phyloP scores from a whole-genome alignment of 169 alveolate genomes.

The Plasmodium gonderi region DNA sequence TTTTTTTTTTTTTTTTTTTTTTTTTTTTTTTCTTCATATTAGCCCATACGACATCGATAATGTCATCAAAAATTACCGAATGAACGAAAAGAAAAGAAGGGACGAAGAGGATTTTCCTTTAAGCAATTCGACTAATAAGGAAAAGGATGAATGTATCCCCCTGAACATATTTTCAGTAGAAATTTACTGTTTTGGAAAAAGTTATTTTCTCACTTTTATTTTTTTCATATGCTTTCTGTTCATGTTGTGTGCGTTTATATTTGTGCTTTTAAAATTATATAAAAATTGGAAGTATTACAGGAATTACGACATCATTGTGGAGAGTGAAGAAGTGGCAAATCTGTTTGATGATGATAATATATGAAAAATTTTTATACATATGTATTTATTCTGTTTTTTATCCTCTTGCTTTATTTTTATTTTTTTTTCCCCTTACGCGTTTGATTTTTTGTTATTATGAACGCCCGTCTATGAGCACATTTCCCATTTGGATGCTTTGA shows the following conservation, averaged over 20 bases:
- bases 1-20: neutral
- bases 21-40: neutral
- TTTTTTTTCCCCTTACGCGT: too few relatives aligned
- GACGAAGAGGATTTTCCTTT: neutral
- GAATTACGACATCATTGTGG: constrained; percentile 28
- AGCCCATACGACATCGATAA: constrained; percentile 29
- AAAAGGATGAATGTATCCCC: neutral
- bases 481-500: too few relatives aligned
- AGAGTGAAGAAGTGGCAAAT: constrained; percentile 7
- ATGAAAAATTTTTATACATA: too few relatives aligned
- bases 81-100: neutral
- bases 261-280: constrained; percentile 25
- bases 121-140: neutral
- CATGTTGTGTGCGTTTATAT: constrained; percentile 32
- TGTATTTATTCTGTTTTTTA: too few relatives aligned
- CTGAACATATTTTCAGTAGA: constrained; percentile 4
- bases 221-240: constrained; percentile 4
- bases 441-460: neutral
- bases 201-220: constrained; percentile 1
- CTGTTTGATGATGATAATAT: constrained; percentile 49
- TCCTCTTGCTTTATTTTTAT: too few relatives aligned
- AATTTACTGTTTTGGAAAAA: constrained; percentile 38
- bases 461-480: too few relatives aligned
- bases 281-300: constrained; percentile 51
- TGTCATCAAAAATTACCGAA: constrained; percentile 29